A percentile compares a stretch with the other conserved stretches of the same genome.
Evolutionary conservation across 225 moss, liverwort and hornwort genomes (phyloP).

Genomic region (Ulota crispa): DNA sequence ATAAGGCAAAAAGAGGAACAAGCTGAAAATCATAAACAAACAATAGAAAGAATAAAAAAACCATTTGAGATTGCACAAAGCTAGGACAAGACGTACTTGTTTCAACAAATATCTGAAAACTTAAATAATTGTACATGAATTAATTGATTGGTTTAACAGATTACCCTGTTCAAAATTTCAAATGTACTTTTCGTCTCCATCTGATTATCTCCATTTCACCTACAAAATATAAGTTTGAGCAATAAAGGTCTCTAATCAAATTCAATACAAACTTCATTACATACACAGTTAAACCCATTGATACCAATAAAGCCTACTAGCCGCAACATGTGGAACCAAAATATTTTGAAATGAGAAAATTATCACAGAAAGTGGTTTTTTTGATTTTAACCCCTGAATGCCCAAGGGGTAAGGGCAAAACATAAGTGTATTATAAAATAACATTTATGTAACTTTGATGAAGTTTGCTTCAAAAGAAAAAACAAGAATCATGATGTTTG

Average conservation of each 20-base stretch:
- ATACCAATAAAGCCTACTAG: fast-evolving
- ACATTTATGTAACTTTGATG: no score
- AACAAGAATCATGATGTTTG: no score
- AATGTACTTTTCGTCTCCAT: conserved; percentile 37
- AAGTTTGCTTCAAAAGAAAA: no score
- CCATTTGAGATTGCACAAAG: no score
- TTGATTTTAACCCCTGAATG: no score
- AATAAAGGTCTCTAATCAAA: conserved; percentile 15
- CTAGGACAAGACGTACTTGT: no score
- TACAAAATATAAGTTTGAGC: conserved; percentile 23
- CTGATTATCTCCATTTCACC: conserved; percentile 35
- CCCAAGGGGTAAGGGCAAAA: no score
- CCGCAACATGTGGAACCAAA: fast-evolving
- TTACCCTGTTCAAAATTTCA: conserved; percentile 40
- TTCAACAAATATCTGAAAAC: fast-evolving
- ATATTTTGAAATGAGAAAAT: background rate
- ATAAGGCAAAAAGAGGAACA: no score
- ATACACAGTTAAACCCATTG: fast-evolving
- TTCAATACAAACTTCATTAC: background rate
- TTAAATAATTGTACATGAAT: no score
- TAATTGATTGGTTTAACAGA: fast-evolving
- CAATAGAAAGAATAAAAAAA: no score
- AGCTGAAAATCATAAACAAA: no score
- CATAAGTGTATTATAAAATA: no score
- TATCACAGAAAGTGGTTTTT: background rate